Evolutionary conservation across 768 basidiomycete genomes (phyloP), one percentile per base, ranked within the genome.

Genomic region (Lactarius sp.): DNA sequence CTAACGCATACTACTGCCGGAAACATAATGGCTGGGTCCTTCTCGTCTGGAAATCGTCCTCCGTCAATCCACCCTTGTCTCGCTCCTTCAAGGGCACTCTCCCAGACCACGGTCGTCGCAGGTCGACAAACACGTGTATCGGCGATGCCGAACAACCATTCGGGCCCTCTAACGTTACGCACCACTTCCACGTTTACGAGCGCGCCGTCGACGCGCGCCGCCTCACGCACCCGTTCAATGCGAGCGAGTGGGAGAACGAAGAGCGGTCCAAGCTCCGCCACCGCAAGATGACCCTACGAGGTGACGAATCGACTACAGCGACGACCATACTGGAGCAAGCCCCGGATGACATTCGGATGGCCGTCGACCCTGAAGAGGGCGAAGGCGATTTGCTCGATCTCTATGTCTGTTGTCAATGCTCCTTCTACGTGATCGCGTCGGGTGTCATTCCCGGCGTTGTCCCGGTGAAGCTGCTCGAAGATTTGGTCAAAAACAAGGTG

Each of bases 361-460:
- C 75, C n/a, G 74, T 77, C 16, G 64, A 62, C 42, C 64, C 56
- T n/a, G 62, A 60, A 31, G 76, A 77, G 42, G 79, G 81, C 67
- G 71, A 75, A 36, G 85, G 82, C 27, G 83, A 79, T 62, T 72
- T 88, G 34, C 75, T 93, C 47, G 90, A 93, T 72, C 78, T 92
- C 34, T 93, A 88, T 70, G 77, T 92, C 51, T 94, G 92, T 72
- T 93, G 92, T 70, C 91, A 92, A 70, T 94, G 92, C 73, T 85
- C 85, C 27, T 74, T 87, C 66, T 89, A 87, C 70, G 84, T 86
- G 68, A 78, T 90, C 44, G 85, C 83, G 1, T 90, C 87, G 27
- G 79, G 81, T 16, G 76, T 86, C 56, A 85, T 92, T 52, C 83
- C 90, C 42, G 91, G 88, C 5, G 85, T 93, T 49, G 78, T 94